phyloP scores from a whole-genome alignment of 805 yeast genomes.

The Lachancea meyersii region DNA sequence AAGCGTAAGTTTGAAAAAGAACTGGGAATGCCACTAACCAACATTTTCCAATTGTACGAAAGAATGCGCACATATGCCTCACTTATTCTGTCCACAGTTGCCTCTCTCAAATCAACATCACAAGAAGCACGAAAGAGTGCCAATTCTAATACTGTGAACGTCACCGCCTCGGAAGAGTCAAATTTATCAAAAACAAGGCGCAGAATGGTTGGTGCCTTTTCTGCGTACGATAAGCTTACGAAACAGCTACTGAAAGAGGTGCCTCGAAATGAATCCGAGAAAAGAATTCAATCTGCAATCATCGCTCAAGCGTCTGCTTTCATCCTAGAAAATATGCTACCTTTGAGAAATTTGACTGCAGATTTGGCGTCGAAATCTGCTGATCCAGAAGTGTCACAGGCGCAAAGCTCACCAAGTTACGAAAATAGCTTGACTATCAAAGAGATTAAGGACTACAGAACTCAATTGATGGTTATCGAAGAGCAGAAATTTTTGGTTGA shows the following conservation, averaged over 20 bases:
- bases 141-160: conserved; percentile 19
- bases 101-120: conserved; percentile 39
- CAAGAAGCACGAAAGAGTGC: conserved; percentile 10
- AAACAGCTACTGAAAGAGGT: conserved; percentile 39
- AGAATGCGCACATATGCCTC: conserved; percentile 36
- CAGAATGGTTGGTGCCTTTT: conserved; percentile 43
- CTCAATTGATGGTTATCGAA: conserved; percentile 76
- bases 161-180: conserved; percentile 27
- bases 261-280: conserved; percentile 28
- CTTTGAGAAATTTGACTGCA: conserved; percentile 54
- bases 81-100: conserved; percentile 37
- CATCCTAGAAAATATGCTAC: conserved; percentile 61
- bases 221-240: conserved; percentile 45
- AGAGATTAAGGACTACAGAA: conserved; percentile 55
- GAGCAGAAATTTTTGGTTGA: conserved; percentile 76
- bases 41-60: conserved; percentile 37
- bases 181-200: conserved; percentile 40
- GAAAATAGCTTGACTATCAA: conserved; percentile 39
- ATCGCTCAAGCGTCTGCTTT: conserved; percentile 50
- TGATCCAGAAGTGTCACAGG: conserved; percentile 10
- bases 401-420: conserved; percentile 12
- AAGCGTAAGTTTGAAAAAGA: conserved; percentile 47
- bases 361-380: conserved; percentile 29
- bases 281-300: conserved; percentile 48
- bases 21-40: conserved; percentile 28